phyloP scores from a whole-genome alignment of 768 basidiomycete species.

The Suillus cothurnatus region DNA sequence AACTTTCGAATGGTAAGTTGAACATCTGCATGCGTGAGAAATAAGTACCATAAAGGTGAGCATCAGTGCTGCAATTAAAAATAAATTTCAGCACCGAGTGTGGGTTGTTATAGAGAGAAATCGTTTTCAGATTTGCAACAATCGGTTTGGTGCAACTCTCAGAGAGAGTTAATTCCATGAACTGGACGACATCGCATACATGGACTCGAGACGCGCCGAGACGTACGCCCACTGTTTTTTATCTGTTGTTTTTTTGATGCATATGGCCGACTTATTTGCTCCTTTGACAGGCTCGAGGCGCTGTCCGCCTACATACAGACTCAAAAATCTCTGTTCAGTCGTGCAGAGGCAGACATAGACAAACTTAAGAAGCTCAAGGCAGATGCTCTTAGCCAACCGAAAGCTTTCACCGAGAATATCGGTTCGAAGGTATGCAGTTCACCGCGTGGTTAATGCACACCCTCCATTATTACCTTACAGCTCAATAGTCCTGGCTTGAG shows the following conservation, averaged over 20 bases:
- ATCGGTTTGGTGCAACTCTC: constrained; percentile 4
- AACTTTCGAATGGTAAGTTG: constrained; percentile 3
- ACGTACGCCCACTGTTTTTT: constrained; percentile 25
- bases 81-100: constrained; percentile 22
- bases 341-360: constrained; percentile 65
- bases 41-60: constrained; percentile 18
- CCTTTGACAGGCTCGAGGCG: constrained; percentile 45
- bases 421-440: constrained; percentile 35
- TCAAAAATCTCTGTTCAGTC: constrained; percentile 59
- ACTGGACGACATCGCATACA: constrained; percentile 32
- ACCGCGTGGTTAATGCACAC: constrained; percentile 10
- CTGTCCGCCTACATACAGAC: constrained; percentile 65
- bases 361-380: constrained; percentile 49
- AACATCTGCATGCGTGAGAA: constrained; percentile 28
- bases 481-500: constrained; percentile 36
- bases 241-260: neutral
- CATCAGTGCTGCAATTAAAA: constrained; percentile 7
- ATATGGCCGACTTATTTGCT: constrained; percentile 7
- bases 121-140: neutral
- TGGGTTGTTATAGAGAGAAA: neutral
- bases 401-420: constrained; percentile 34
- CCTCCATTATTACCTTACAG: constrained; percentile 31
- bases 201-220: constrained; percentile 38
- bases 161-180: constrained; percentile 29
- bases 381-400: constrained; percentile 39